phyloP scores from a whole-genome alignment of 2,329 filamentous ascomycete genomes.

The Apiospora saccharicola region DNA sequence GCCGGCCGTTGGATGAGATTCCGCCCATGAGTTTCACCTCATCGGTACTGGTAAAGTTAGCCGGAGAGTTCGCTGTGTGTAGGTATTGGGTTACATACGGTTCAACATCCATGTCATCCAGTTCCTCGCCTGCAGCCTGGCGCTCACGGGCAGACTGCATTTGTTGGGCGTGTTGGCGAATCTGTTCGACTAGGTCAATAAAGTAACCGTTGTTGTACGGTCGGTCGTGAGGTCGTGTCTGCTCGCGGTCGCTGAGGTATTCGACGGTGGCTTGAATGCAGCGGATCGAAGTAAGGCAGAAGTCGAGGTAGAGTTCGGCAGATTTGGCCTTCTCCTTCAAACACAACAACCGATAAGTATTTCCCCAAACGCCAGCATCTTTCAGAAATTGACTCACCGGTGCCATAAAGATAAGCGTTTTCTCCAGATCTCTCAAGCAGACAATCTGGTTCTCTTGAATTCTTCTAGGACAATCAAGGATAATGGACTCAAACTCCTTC shows the following conservation, averaged over 20 bases:
- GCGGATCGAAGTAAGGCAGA: constrained; percentile 88
- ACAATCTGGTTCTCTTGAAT: constrained; percentile 87
- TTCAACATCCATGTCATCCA: constrained; percentile 65
- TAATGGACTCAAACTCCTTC: constrained; percentile 81
- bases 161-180: constrained; percentile 86
- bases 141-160: constrained; percentile 78
- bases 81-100: constrained; percentile 53
- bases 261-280: constrained; percentile 91
- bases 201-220: constrained; percentile 97
- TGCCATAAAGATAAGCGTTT: constrained; percentile 88
- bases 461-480: constrained; percentile 79
- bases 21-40: constrained; percentile 84
- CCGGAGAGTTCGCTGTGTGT: background rate
- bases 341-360: constrained; percentile 74
- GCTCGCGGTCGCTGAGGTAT: constrained; percentile 84
- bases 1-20: constrained; percentile 80
- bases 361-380: constrained; percentile 64
- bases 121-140: constrained; percentile 57
- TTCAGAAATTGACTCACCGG: constrained; percentile 79
- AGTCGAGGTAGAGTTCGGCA: constrained; percentile 78
- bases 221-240: constrained; percentile 82
- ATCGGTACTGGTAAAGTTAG: constrained; percentile 54
- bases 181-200: constrained; percentile 94
- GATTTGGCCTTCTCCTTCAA: constrained; percentile 80
- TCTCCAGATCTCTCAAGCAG: constrained; percentile 92